Base-by-base conservation (phyloP, 2,329 filamentous ascomycete species). In the Pyrenophora graminea region DNA sequence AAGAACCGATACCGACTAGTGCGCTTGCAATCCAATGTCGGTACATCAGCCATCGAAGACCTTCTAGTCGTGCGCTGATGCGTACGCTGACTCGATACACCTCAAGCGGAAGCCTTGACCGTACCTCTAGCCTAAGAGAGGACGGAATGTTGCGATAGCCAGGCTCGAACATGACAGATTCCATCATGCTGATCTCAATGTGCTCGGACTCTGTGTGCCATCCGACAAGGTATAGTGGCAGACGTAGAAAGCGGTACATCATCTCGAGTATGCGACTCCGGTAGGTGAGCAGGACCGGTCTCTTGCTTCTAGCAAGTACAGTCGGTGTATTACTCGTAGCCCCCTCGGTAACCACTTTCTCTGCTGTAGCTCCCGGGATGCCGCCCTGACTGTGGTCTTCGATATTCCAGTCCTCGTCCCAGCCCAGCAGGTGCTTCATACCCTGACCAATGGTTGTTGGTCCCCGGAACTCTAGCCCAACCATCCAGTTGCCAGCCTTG, bases 401-500 rank as follows among this genome's bases (percentile, higher is more conserved):
- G 2, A 56, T 53, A 27, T 62, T 62, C 66, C 63, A 68, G n/a
- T 68, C 69, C 17, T 71, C 67, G 23, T 67, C 66, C 60, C 65
- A 73, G 4, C 63, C 66, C 6, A 72, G 46, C 37, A 63, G 33
- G 6, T 55, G 52, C 42, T 59, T 66, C 21, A 53, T 51, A 27
- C 56, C 53, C 2, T 44, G 45, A 2, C 51, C 55, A 0, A 50
- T 40, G 2, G 45, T 46, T 2, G 49, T 42, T 0, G 68, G 65
- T 0, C 65, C 73, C 42, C 89, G 80, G 44, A 96, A 82, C 53
- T 85, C 82, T 13, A 96, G 77, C 39, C 89, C 87, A 15, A 97
- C 78, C 94, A 99, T 99, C 79, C 97, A 97, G 76, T 97, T 97
- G 23, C 94, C 94, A 12, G 83, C 82, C 2, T 82, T 82, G 18